Conservation (phyloP, 108 stramenopile species). For the Nannochloropsis oceanica region DNA sequence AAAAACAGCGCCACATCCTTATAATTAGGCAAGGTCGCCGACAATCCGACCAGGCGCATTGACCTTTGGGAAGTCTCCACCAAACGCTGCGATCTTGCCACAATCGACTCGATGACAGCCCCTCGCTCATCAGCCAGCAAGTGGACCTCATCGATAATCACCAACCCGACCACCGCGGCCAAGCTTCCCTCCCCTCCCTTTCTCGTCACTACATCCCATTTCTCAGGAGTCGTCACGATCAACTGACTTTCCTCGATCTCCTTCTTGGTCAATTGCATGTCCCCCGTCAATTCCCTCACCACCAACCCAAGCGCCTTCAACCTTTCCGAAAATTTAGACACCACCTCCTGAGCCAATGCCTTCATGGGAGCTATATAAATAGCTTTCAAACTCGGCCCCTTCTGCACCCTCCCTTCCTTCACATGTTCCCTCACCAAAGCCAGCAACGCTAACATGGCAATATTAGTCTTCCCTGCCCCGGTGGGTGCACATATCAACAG, state of each 20-base stretch:
- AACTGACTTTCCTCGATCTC: slow-evolving; percentile 81
- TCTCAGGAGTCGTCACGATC: slow-evolving; percentile 84
- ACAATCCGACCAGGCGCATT: slow-evolving; percentile 89
- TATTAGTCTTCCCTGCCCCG: slow-evolving; percentile 98
- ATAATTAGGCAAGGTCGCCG: slow-evolving; percentile 94
- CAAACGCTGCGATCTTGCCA: slow-evolving; percentile 78
- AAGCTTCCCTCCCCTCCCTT: slow-evolving; percentile 52
- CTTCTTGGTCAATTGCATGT: slow-evolving; percentile 86
- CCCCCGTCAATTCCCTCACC: slow-evolving; percentile 90
- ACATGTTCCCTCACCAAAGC: slow-evolving; percentile 10
- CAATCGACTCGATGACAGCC: slow-evolving; percentile 94
- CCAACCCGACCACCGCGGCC: slow-evolving; percentile 69
- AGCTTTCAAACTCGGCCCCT: slow-evolving; percentile 42
- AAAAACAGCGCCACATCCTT: slow-evolving; percentile 67
- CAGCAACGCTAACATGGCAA: slow-evolving; percentile 72
- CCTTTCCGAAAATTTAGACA: slow-evolving; percentile 80
- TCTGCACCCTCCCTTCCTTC: slow-evolving; percentile 3
- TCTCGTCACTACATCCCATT: slow-evolving; percentile 65
- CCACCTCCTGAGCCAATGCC: slow-evolving; percentile 97
- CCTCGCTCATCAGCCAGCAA: slow-evolving; percentile 95
- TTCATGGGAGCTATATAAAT: slow-evolving; percentile 99
- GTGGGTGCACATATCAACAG: slow-evolving; percentile 95
- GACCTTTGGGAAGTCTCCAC: slow-evolving; percentile 80
- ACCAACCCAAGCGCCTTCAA: slow-evolving; percentile 59
- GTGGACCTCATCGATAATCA: slow-evolving; percentile 96